Conservation (phyloP, 2,329 filamentous ascomycete species). For the Claviceps pazoutovae region DNA sequence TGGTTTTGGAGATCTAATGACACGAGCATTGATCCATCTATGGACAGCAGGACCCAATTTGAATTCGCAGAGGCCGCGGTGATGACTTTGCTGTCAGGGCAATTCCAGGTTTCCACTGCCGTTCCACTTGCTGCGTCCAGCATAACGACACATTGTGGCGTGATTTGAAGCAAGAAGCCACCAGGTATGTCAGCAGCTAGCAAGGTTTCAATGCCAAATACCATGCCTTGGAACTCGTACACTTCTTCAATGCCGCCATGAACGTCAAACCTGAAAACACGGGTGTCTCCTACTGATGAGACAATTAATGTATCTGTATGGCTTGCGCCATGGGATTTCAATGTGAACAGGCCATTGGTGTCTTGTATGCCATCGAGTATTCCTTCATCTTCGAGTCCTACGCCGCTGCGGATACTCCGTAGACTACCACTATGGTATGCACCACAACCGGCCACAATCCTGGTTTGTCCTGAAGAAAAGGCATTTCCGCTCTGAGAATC, state of each 20-base stretch:
- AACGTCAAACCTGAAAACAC: constrained; percentile 62
- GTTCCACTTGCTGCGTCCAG: constrained; percentile 45
- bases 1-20: constrained; percentile 50
- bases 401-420: constrained; percentile 81
- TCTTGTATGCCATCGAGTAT: constrained; percentile 66
- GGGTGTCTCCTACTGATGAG: constrained; percentile 71
- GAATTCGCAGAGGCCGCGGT: constrained; percentile 67
- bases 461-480: constrained; percentile 87
- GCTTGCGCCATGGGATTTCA: constrained; percentile 36
- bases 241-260: constrained; percentile 78
- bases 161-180: constrained; percentile 62
- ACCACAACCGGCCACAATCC: constrained; percentile 85
- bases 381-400: constrained; percentile 79
- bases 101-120: constrained; percentile 44
- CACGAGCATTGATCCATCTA: constrained; percentile 59
- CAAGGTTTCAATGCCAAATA: constrained; percentile 57
- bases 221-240: constrained; percentile 57
- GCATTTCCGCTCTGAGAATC: constrained; percentile 66
- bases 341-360: constrained; percentile 58
- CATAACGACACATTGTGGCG: constrained; percentile 46
- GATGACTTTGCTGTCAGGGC: constrained; percentile 41
- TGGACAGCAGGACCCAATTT: constrained; percentile 55
- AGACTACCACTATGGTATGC: constrained; percentile 80
- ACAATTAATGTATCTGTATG: constrained; percentile 60
- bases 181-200: constrained; percentile 51